A percentile compares a stretch with the other conserved stretches of the same genome.
Evolutionary conservation across 2,329 filamentous ascomycete genomes (phyloP).

Genomic region (Whalleya microplaca): DNA sequence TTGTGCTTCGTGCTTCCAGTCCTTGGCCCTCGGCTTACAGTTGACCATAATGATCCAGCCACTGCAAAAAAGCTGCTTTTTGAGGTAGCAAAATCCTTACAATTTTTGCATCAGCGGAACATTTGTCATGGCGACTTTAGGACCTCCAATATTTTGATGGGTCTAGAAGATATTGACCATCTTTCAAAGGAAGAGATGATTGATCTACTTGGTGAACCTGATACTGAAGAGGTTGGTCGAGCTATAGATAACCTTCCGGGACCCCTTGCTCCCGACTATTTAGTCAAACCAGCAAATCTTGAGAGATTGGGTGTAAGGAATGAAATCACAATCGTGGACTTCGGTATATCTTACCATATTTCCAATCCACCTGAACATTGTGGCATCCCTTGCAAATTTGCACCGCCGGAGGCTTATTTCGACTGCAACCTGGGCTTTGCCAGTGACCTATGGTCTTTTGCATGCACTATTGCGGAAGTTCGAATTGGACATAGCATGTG

Average conservation of each 20-base stretch:
- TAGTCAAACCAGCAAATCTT: neutral
- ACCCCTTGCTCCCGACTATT: neutral
- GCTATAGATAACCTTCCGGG: neutral
- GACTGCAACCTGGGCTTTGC: neutral
- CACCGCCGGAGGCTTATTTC: neutral
- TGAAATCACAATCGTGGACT: neutral
- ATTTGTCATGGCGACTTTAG: conserved; percentile 2
- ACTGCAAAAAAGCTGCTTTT: neutral
- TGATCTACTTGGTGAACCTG: neutral
- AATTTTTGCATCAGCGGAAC: neutral
- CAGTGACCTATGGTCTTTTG: neutral
- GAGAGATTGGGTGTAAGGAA: neutral
- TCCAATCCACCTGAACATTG: neutral
- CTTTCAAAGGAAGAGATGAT: neutral
- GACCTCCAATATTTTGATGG: neutral
- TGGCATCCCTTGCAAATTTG: neutral
- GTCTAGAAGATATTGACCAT: neutral
- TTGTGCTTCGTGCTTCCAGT: neutral
- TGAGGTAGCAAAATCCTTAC: neutral
- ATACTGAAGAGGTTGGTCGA: neutral
- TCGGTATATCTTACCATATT: neutral
- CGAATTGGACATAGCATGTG: neutral
- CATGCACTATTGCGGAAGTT: neutral
- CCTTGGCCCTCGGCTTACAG: neutral
- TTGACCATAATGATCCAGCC: neutral